Evolutionary conservation across 305 asterid genomes (phyloP), one percentile per base, ranked within the genome.

Genomic region (Fraxinus platypoda): DNA sequence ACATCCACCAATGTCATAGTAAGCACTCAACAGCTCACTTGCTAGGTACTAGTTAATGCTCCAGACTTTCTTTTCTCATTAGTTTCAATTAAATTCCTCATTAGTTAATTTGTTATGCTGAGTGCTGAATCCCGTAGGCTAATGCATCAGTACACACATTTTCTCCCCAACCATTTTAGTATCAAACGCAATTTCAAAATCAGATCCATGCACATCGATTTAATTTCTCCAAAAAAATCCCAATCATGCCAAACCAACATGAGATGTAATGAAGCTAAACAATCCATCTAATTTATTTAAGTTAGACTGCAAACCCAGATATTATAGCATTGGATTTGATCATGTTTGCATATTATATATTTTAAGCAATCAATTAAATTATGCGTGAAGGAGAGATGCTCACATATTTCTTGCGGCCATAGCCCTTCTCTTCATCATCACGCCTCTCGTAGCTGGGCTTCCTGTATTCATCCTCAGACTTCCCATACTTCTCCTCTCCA

Each of bases 371-470:
- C 28, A 19, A 57, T 57, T 57, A 57, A n/a, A 19, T 57, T n/a
- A 43, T 38, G 49, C 49, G 49, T 38, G 26, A 17, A 52, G 6
- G 59, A 31, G 3, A 9, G 74, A 59, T 76, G 38, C 89, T 84
- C 35, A 89, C 92, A 74, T 87, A 84, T 87, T 87, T 89, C 87
- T 84, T 85, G 79, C 92, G 90, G 49, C 90, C 90, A 81, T 84
- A 77, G 75, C 88, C 79, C 9, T 35, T 35, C 41, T 35, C 41
- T 3, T 84, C 95, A 46, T 86, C 90, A 30, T 80, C 89, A 49
- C 89, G 90, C 90, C 92, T 88, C 87, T 84, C 94, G 19, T 90
- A 92, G 81, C 87, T 89, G 7, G 94, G 97, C 84, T 88, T 91
- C 86, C 78, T 80, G 75, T 91, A 90, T 52, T 85, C 92, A 75